Evolutionary conservation across 129 eudicot genomes (phyloP).

Genomic region (Smallanthus sonchifolius): DNA sequence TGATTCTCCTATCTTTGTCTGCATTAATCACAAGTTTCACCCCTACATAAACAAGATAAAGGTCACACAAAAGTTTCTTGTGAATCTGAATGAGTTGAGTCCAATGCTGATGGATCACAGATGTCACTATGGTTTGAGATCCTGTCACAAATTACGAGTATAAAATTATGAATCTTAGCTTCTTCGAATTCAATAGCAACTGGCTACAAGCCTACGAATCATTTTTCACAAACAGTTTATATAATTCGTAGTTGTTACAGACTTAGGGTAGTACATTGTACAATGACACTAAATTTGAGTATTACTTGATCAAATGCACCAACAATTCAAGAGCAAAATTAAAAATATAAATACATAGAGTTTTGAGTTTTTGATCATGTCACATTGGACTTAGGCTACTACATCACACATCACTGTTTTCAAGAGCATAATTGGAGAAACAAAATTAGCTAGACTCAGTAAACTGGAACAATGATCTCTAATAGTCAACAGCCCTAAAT

Average conservation of each 20-base stretch:
- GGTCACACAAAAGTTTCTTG: background rate
- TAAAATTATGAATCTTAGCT: background rate
- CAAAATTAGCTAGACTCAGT: background rate
- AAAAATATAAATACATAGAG: background rate
- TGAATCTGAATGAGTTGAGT: background rate
- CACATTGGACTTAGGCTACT: background rate
- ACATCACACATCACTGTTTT: background rate
- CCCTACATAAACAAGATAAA: constrained; percentile 39
- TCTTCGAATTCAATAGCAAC: background rate
- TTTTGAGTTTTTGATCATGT: background rate
- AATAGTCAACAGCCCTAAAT: background rate
- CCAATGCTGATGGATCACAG: background rate
- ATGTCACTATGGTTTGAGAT: background rate
- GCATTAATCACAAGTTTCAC: constrained; percentile 74
- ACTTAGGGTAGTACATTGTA: background rate
- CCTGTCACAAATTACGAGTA: background rate
- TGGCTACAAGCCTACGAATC: background rate
- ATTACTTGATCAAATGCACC: background rate
- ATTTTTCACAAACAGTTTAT: background rate
- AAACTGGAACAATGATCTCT: constrained; percentile 1
- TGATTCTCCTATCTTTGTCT: constrained; percentile 66
- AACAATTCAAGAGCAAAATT: background rate
- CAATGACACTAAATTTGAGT: background rate
- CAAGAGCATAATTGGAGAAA: background rate
- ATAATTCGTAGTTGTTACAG: background rate